phyloP scores from a whole-genome alignment of 495 filamentous ascomycete species.

The Apodospora peruviana region DNA sequence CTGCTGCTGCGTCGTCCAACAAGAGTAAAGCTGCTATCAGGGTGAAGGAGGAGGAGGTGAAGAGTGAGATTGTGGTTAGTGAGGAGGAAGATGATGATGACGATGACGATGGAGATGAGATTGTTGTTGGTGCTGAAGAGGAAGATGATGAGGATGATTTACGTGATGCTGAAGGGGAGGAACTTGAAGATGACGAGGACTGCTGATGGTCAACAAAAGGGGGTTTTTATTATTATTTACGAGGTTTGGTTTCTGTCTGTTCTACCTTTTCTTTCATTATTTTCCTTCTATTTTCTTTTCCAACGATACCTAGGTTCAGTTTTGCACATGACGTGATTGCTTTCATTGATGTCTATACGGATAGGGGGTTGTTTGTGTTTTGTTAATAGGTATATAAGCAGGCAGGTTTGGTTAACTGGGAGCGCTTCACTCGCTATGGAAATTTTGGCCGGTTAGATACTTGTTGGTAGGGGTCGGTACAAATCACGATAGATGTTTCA shows the following conservation, averaged over 20 bases:
- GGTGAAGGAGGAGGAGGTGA: not conserved
- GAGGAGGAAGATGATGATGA: constrained; percentile 6
- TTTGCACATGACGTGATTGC: no score
- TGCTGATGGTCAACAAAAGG: no score
- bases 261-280: not conserved
- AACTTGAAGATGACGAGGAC: not conserved
- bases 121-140: constrained; percentile 1
- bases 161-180: not conserved
- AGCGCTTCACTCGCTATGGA: no score
- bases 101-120: constrained; percentile 5
- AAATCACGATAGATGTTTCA: no score
- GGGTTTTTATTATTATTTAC: not conserved
- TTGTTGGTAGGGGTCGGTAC: no score
- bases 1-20: not conserved
- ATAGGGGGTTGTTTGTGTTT: no score
- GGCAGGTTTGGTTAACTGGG: no score
- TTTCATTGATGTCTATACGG: no score
- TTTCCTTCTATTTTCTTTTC: not conserved
- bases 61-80: constrained; percentile 11
- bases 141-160: constrained; percentile 9
- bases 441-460: no score
- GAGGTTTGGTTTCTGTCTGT: no score
- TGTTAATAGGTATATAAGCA: no score
- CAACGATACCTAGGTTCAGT: not conserved
- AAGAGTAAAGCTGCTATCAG: not conserved